Percentiles rank a stretch among this genome's conserved stretches.
Conservation (phyloP, 768 basidiomycete species). For the Hypholoma sublateritium region DNA sequence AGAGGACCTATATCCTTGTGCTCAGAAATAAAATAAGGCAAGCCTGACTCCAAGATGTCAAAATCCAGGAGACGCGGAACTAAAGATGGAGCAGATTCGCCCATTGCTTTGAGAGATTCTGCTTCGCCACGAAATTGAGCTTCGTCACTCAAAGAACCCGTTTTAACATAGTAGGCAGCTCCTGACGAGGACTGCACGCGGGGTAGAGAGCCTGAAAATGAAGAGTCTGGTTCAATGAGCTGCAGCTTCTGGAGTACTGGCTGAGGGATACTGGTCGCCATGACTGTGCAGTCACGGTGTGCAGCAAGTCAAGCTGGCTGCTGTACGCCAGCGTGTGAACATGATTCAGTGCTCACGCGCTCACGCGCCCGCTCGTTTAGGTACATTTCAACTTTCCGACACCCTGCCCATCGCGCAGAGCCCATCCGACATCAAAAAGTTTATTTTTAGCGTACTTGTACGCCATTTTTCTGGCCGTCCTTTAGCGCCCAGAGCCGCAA, state of each 20-base stretch:
- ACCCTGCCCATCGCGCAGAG: too few species aligned
- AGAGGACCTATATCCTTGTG: slow-evolving; percentile 62
- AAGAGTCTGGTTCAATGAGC: slow-evolving; percentile 47
- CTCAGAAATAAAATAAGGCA: slow-evolving; percentile 72
- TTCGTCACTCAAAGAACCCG: slow-evolving; percentile 46
- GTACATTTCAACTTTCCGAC: too few species aligned
- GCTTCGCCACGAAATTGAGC: slow-evolving; percentile 74
- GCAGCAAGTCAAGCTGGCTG: too few species aligned
- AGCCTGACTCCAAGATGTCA: slow-evolving; percentile 40
- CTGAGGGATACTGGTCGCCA: slow-evolving; percentile 18
- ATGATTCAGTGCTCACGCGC: too few species aligned
- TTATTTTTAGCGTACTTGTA: too few species aligned
- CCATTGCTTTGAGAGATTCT: slow-evolving; percentile 64
- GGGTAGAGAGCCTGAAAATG: slow-evolving; percentile 47
- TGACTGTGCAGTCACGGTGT: not conserved
- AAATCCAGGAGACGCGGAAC: slow-evolving; percentile 56
- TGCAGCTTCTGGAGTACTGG: slow-evolving; percentile 44
- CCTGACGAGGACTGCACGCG: slow-evolving; percentile 58
- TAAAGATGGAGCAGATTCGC: slow-evolving; percentile 64
- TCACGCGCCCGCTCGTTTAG: too few species aligned
- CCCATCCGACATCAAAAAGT: too few species aligned
- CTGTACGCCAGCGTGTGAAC: too few species aligned
- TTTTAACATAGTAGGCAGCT: slow-evolving; percentile 60
- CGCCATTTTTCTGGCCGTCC: too few species aligned
- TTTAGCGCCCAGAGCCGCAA: too few species aligned